These are phyloP conservation scores for Leptographium radiaticola DNA, from an alignment of 2,329 filamentous ascomycete genomes.

Conservation along the genomic window DNA sequence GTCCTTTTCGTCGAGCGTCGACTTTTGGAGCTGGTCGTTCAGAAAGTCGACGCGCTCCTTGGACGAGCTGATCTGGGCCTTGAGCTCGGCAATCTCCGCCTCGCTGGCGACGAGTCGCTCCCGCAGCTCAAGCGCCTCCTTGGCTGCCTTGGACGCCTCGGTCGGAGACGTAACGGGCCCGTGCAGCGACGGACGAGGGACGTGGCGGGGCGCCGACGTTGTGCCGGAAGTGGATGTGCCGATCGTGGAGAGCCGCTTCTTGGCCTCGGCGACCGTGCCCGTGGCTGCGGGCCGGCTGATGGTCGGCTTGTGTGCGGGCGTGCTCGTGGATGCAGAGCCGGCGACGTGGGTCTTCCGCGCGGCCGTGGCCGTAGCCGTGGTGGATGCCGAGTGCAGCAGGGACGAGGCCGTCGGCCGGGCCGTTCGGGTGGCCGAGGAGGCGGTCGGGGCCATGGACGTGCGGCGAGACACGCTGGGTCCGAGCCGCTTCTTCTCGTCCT, in stretches of 20 bases:
- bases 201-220: slow-evolving; percentile 26
- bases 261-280: slow-evolving; percentile 32
- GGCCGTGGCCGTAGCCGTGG: slow-evolving; percentile 11
- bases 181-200: slow-evolving; percentile 25
- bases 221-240: slow-evolving; percentile 26
- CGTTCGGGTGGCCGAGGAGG: neutral
- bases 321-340: no score
- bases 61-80: slow-evolving; percentile 40
- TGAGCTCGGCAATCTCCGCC: slow-evolving; percentile 41
- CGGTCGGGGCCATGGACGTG: slow-evolving; percentile 16
- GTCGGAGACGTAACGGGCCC: slow-evolving; percentile 8
- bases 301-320: neutral
- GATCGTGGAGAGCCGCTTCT: slow-evolving; percentile 43
- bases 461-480: slow-evolving; percentile 16
- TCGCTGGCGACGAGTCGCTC: slow-evolving; percentile 45
- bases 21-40: slow-evolving; percentile 34
- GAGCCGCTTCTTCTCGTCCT: slow-evolving; percentile 23
- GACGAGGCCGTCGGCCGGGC: neutral
- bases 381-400: no score
- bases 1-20: slow-evolving; percentile 27
- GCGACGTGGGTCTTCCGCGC: neutral
- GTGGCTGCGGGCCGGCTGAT: slow-evolving; percentile 19
- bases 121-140: slow-evolving; percentile 48
- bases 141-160: slow-evolving; percentile 26
- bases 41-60: slow-evolving; percentile 43